These are phyloP conservation scores for Platanthera zijinensis DNA, from an alignment of 106 monocot genomes.

Conservation along the genomic window DNA sequence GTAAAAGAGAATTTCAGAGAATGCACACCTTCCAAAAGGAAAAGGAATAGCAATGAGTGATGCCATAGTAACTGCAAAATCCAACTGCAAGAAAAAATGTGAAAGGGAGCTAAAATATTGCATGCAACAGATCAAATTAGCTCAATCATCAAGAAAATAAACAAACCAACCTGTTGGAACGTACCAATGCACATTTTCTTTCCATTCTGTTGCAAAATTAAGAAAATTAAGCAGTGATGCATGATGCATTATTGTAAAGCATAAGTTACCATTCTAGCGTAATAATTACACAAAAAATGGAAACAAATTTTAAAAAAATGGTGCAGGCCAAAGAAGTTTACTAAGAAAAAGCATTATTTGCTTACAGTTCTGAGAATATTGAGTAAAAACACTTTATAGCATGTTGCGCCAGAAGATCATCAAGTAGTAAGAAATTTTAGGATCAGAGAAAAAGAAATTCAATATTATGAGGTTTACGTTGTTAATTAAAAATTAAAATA, in stretches of 20 bases:
- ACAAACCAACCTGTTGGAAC: slow-evolving; percentile 68
- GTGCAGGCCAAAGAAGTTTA: background rate
- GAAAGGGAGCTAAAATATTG: slow-evolving; percentile 3
- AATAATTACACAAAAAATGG: background rate
- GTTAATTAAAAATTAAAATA: background rate
- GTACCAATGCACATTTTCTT: slow-evolving; percentile 52
- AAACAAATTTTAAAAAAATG: background rate
- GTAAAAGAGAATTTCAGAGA: background rate
- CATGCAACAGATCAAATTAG: slow-evolving; percentile 4
- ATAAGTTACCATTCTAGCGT: background rate
- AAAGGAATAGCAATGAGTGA: slow-evolving; percentile 92
- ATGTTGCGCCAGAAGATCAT: background rate
- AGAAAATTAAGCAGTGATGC: background rate
- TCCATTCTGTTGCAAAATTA: slow-evolving; percentile 43
- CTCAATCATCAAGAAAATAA: background rate
- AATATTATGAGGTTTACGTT: background rate
- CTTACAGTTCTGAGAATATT: background rate
- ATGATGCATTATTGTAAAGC: background rate
- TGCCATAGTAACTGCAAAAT: slow-evolving; percentile 83
- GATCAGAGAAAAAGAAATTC: background rate
- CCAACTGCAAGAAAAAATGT: slow-evolving; percentile 53
- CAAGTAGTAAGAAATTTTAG: background rate
- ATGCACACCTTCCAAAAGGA: slow-evolving; percentile 92
- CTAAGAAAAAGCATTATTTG: background rate
- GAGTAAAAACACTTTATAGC: background rate